A percentile compares a stretch with the other conserved stretches of the same genome.
phyloP scores from a whole-genome alignment of 768 basidiomycete genomes.

The Calocybe cyanea region DNA sequence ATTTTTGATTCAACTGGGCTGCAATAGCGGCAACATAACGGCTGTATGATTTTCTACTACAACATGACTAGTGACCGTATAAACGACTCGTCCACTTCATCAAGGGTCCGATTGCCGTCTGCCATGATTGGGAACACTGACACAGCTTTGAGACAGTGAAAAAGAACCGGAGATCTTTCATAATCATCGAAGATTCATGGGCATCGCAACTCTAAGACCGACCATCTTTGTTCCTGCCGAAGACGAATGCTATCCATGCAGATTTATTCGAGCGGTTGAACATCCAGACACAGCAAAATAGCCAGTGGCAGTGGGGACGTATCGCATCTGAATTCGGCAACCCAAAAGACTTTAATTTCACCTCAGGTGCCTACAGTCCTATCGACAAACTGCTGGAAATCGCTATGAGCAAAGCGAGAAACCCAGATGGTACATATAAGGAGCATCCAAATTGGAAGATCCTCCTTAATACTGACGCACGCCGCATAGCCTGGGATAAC shows the following conservation, averaged over 20 bases:
- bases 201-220: no score
- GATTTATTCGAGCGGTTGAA: constrained; percentile 14
- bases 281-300: constrained; percentile 1
- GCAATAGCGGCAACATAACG: no score
- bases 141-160: no score
- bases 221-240: constrained; percentile 7
- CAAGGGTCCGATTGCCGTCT: no score
- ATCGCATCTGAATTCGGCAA: constrained; percentile 23
- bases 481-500: not conserved
- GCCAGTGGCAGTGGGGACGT: constrained; percentile 24
- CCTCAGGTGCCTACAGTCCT: constrained; percentile 21
- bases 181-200: no score
- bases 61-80: no score
- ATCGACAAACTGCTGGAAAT: constrained; percentile 24
- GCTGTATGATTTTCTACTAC: no score
- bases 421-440: not conserved
- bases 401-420: no score
- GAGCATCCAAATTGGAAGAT: constrained; percentile 18
- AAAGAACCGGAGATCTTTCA: no score
- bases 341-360: constrained; percentile 21
- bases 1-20: no score
- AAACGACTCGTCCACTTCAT: no score
- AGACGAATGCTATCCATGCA: constrained; percentile 6
- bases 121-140: no score
- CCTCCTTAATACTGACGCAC: constrained; percentile 12